Evolutionary conservation across 1,284 basidiomycete genomes (phyloP).

Genomic region (Cryptococcus sp.): DNA sequence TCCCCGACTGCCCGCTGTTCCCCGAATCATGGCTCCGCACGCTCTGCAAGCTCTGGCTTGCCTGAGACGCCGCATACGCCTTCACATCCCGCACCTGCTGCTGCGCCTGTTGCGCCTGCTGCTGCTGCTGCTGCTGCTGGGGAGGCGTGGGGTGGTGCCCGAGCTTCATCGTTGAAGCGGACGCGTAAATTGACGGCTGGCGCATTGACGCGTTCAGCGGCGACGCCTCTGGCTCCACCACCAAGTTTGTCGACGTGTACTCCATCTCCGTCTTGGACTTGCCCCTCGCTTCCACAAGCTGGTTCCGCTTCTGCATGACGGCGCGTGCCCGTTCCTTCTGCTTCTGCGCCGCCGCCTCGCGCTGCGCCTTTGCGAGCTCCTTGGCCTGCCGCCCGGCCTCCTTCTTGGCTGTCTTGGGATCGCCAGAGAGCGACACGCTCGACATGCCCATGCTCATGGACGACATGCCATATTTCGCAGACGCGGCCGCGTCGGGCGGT

Average conservation of each 20-base stretch:
- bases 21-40: conserved; percentile 19
- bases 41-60: conserved; percentile 10
- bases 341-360: conserved; percentile 66
- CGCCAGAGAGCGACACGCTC: conserved; percentile 35
- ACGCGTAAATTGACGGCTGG: conserved; percentile 2
- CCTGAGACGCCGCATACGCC: conserved; percentile 11
- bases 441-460: background rate
- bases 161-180: conserved; percentile 6
- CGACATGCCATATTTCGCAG: background rate
- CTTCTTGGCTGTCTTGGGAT: conserved; percentile 84
- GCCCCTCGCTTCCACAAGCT: conserved; percentile 60
- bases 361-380: conserved; percentile 83
- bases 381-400: conserved; percentile 77
- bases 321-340: conserved; percentile 81
- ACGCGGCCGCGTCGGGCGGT: conserved; percentile 52
- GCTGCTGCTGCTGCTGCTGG: background rate
- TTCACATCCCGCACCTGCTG: conserved; percentile 6
- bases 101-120: background rate
- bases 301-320: conserved; percentile 87
- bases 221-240: background rate
- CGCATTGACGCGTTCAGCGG: background rate
- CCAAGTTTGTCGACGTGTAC: conserved; percentile 13
- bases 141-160: background rate
- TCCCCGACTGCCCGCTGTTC: conserved; percentile 12
- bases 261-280: conserved; percentile 27